Evolutionary conservation across 352 stramenopile species (phyloP).

Genomic region (Phytophthora kernoviae): DNA sequence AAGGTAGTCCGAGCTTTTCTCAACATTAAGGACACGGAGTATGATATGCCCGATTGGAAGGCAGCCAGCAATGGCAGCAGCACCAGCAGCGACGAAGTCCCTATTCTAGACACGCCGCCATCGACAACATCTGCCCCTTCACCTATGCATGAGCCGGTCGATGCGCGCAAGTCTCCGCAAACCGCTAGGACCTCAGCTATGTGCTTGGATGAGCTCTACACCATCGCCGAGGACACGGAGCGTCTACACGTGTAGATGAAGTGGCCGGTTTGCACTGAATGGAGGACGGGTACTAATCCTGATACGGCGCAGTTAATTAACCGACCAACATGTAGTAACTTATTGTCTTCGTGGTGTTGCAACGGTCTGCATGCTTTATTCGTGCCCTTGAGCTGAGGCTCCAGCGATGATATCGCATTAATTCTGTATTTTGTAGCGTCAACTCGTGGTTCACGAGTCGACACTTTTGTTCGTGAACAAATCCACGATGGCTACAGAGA

Average conservation of each 20-base stretch:
- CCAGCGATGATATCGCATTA: not conserved
- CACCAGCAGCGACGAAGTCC: conserved; percentile 19
- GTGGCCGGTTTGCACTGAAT: conserved; percentile 3
- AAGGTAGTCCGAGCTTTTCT: conserved; percentile 57
- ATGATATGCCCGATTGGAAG: conserved; percentile 29
- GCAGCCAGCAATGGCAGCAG: conserved; percentile 18
- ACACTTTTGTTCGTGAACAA: conserved; percentile 43
- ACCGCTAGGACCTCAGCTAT: conserved; percentile 27
- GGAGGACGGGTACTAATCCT: conserved; percentile 12
- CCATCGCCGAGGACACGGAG: conserved; percentile 60
- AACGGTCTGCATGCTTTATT: too few relatives aligned
- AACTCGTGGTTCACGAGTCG: not conserved
- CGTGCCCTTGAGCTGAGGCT: too few relatives aligned
- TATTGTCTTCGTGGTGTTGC: conserved; percentile 8
- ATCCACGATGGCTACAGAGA: conserved; percentile 61
- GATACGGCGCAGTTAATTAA: not conserved
- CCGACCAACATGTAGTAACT: conserved; percentile 10
- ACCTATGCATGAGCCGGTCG: conserved; percentile 5
- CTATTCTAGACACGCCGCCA: conserved; percentile 26
- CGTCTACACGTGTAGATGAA: conserved; percentile 23
- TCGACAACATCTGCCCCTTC: conserved; percentile 9
- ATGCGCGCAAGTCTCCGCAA: conserved; percentile 27
- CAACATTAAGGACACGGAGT: conserved; percentile 32
- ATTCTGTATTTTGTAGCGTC: too few relatives aligned
- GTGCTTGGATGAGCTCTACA: conserved; percentile 56